Conservation (phyloP, 257 asterid species). For the Thymus quinquecostatus region DNA sequence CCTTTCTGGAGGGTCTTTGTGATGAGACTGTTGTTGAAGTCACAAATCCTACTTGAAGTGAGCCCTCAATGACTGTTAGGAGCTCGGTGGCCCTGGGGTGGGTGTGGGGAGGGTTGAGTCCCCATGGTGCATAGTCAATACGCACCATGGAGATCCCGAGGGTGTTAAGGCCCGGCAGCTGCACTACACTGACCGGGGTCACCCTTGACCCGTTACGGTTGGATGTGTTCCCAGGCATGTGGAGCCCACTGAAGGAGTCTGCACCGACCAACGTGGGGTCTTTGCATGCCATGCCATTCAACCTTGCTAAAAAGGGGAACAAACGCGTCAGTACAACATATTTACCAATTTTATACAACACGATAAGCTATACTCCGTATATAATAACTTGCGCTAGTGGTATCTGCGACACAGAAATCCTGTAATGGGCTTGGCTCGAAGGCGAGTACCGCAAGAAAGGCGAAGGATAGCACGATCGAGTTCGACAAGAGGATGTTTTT, state of each 20-base stretch:
- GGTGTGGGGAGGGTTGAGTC: slow-evolving; percentile 45
- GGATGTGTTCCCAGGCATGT: slow-evolving; percentile 41
- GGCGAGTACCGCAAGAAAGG: background rate
- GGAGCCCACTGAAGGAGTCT: slow-evolving; percentile 40
- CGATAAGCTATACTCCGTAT: background rate
- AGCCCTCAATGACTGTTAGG: slow-evolving; percentile 41
- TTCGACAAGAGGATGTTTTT: background rate
- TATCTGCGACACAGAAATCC: background rate
- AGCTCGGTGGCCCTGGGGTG: slow-evolving; percentile 51
- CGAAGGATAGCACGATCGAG: background rate
- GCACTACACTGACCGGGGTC: slow-evolving; percentile 25
- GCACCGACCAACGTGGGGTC: slow-evolving; percentile 16
- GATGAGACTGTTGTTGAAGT: slow-evolving; percentile 23
- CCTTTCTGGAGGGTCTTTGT: slow-evolving; percentile 39
- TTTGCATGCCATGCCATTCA: slow-evolving; percentile 25
- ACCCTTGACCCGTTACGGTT: slow-evolving; percentile 32
- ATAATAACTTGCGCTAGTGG: background rate
- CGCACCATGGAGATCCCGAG: slow-evolving; percentile 37
- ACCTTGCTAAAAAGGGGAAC: slow-evolving; percentile 9
- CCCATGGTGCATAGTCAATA: slow-evolving; percentile 35
- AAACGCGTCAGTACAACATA: background rate
- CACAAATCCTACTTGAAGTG: slow-evolving; percentile 43
- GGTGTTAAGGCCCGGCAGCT: slow-evolving; percentile 41
- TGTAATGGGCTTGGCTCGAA: background rate
- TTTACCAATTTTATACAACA: background rate